Base-by-base conservation (phyloP, 208 protist genomes). In the Trypanosomatidae sp. region DNA sequence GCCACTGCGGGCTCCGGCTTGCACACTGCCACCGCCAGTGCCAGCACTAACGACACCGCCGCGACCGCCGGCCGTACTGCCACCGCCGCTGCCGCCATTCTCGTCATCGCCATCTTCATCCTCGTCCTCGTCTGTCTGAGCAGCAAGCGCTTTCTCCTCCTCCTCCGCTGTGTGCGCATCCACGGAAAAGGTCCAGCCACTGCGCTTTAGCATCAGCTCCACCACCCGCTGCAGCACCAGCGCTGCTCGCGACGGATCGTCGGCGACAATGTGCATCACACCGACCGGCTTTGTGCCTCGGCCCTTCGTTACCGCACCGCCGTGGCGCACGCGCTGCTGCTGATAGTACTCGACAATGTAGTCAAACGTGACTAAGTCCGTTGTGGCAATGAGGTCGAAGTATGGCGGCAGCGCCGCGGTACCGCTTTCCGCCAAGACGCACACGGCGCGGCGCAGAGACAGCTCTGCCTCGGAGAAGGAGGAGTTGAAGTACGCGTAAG, bases 321-420 rank as follows among this genome's bases (percentile, higher is more conserved):
- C 71, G 66, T 66, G 58, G 33, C 60, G 72, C 43, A 74, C 66
- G 53, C 73, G 82, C 70, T 71, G 74, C 53, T 79, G 74, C 65
- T 86, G 69, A 62, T 95, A 95, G 74, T 91, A 91, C 33, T 89
- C 79, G 8, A 91, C 41, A 36, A 95, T 67, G 58, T 88, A 88
- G 56, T 93, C 87, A 71, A 88, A 94, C 46, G 89, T 83, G n/a
- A 81, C 76, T 55, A 86, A 69, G 78, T 95, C 89, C 0, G 89
- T 83, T 1, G 91, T 88, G 41, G 83, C 82, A 66, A 95, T 84
- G 49, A 93, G 80, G 68, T 92, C 86, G 80, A 91, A 94, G 72
- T 95, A 95, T 22, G 62, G 77, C 41, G 60, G 62, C 28, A 55
- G 59, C 41, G 64, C 66, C 25, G 55, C 25, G 5, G 74, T 22